Evolutionary conservation across 805 yeast genomes (phyloP).

Genomic region (Kodamaea hsintzibuensis): DNA sequence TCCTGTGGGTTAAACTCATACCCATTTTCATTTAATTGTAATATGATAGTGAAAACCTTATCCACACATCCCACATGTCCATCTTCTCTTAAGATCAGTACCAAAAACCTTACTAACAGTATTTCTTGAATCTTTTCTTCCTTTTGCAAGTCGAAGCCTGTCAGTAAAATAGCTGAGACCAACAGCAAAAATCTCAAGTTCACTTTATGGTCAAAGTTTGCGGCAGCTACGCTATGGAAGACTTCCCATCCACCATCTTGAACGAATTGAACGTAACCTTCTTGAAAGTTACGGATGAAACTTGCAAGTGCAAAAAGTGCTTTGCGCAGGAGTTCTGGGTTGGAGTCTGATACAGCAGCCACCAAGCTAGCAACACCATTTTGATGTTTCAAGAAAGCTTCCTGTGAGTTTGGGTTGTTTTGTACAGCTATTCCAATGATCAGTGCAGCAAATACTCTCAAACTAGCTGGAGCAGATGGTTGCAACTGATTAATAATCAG

Average conservation of each 20-base stretch:
- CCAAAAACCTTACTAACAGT: constrained; percentile 34
- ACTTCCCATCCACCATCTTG: constrained; percentile 62
- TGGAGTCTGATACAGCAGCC: constrained; percentile 11
- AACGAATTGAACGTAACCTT: constrained; percentile 57
- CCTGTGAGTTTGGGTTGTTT: constrained; percentile 78
- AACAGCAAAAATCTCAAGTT: constrained; percentile 57
- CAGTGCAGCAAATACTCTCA: constrained; percentile 65
- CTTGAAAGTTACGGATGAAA: constrained; percentile 65
- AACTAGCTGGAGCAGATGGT: constrained; percentile 30
- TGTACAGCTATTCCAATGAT: constrained; percentile 90
- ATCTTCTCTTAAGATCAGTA: constrained; percentile 31
- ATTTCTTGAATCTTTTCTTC: constrained; percentile 38
- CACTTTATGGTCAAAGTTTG: constrained; percentile 37
- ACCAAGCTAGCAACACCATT: constrained; percentile 27
- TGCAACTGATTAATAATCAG: constrained; percentile 57
- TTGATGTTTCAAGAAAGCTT: constrained; percentile 55
- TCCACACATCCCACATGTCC: constrained; percentile 54
- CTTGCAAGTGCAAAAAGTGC: constrained; percentile 78
- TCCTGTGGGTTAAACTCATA: constrained; percentile 51
- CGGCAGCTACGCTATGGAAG: constrained; percentile 24
- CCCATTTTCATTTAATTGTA: constrained; percentile 42
- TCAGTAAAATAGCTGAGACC: constrained; percentile 58
- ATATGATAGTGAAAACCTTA: constrained; percentile 52
- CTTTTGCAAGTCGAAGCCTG: constrained; percentile 45
- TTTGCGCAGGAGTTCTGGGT: constrained; percentile 49